These are phyloP conservation scores for Bassia scoparia DNA, from an alignment of 148 eudicot genomes.

Conservation along the genomic window DNA sequence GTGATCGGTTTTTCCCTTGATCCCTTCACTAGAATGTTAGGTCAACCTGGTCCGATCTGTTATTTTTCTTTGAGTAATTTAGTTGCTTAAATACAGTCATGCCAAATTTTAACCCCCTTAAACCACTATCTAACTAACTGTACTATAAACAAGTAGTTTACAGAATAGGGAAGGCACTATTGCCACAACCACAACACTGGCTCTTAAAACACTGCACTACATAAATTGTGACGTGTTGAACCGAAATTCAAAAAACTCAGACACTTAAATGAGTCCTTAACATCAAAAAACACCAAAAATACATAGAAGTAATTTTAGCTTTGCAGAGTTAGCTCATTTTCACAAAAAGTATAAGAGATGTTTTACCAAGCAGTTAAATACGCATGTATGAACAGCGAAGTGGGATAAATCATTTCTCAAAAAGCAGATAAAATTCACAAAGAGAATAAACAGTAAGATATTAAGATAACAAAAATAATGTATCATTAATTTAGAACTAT, in stretches of 20 bases:
- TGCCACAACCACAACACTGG: background rate
- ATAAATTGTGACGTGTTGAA: background rate
- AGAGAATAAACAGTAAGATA: too few relatives aligned
- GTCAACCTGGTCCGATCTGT: background rate
- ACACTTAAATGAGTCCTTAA: background rate
- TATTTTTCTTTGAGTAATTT: background rate
- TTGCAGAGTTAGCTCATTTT: too few relatives aligned
- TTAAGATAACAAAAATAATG: background rate
- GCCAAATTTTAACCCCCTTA: background rate
- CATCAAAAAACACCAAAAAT: slow-evolving; percentile 1
- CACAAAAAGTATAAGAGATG: too few relatives aligned
- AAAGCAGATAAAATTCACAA: too few relatives aligned
- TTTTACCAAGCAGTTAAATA: too few relatives aligned
- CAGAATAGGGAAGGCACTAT: background rate
- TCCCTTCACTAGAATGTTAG: background rate
- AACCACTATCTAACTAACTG: background rate
- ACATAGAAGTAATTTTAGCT: too few relatives aligned
- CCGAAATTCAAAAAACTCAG: background rate
- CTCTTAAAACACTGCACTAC: background rate
- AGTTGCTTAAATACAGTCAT: background rate
- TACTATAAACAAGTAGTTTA: background rate
- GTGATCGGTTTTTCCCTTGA: too few relatives aligned
- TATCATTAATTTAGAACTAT: background rate
- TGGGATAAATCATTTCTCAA: too few relatives aligned
- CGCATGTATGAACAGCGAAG: too few relatives aligned